Base-by-base conservation (phyloP, 1,284 basidiomycete species). In the Volvariella surrecta region DNA sequence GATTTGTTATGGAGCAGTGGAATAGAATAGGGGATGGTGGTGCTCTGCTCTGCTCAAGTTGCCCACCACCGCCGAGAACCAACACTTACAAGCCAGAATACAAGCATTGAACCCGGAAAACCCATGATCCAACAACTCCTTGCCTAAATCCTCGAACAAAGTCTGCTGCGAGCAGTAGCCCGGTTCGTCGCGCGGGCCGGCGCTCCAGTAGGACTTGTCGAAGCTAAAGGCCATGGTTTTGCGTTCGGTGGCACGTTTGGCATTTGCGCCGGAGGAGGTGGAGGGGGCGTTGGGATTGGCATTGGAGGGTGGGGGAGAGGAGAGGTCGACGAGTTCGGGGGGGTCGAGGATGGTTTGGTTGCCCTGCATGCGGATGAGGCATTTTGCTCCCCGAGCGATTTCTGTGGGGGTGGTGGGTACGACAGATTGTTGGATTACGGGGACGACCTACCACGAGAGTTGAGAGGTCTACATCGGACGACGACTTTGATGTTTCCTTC, bases 41-140 rank as follows among this genome's bases (percentile, higher is more conserved):
- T n/a, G n/a, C n/a, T n/a, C n/a, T n/a, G n/a, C n/a, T n/a, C 24
- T 31, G 37, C 20, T 46, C 28, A 32, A 45, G 32, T 39, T 20
- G 31, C 38, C 32, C 37, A 40, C 17, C 7, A 16, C 17, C 21
- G 3, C 16, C 39, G 30, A 32, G 31, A 41, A 40, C 24, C 9
- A 30, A 13, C 15, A 84, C 92, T 75, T 67, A 96, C 91, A 95
- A 62, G 93, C 92, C 62, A 97, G 74, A 64, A 96, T 95, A 75
- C 91, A 95, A 43, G 93, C 91, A 71, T 99, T 98, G 69, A 97
- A 99, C 18, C 95, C 96, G 39, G 88, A 71, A 67, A 98, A 98
- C 37, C 89, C 85, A 63, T 98, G 94, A 60, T 98, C 88, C 54
- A 99, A 71, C 42, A 99, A 67, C 57, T 98, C 95, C 61, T 88